Evolutionary conservation across 805 yeast genomes (phyloP), one percentile per base, ranked within the genome.

Genomic region (Myxozyma monticola): DNA sequence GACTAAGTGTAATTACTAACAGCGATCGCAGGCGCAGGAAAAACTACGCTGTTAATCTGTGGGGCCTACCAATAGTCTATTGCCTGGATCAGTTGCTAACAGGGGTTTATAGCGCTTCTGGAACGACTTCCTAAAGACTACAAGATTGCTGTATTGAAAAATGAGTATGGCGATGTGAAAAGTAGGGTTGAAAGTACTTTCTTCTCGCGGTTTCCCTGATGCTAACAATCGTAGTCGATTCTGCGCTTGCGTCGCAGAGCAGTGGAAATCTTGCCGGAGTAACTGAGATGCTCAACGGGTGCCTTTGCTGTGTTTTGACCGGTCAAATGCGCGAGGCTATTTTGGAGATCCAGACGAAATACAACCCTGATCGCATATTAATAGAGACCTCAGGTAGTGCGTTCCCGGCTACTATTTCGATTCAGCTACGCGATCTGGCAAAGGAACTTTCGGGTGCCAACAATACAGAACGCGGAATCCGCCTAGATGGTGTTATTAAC

Each of bases 311-410:
- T 37, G 58, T 57, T 10, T 33, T 57, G 34, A 56, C 60, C 17
- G 60, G 60, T 5, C 60, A 52, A 31, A 46, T 57, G 60, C 52
- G 56, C 21, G 56, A 49, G 3, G 57, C 60, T 15, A 48, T 57
- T 15, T 24, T 42, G 15, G 60, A 57, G 31, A 22, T 57, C 14
- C 60, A 49, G 28, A 36, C 38, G 18, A 49, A 42, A 10, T 52
- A 49, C 37, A 10, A 43, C 15, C 60, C 60, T 3, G 60, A 57
- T 31, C 37, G 60, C 9, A 57, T 57, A 9, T 30, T 57, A 28
- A 47, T 57, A n/a, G 60, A 57, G 43, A 57, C 60, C 8, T 57
- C 60, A 2, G 60, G 60, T 17, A 56, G 56, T 18, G 60, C 60
- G 15, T 56, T 57, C 41, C 60, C 60, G 14, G 60, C 60, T 1